Evolutionary conservation across 2,329 filamentous ascomycete genomes (phyloP).

Genomic region (Talaromyces albobiverticillius): DNA sequence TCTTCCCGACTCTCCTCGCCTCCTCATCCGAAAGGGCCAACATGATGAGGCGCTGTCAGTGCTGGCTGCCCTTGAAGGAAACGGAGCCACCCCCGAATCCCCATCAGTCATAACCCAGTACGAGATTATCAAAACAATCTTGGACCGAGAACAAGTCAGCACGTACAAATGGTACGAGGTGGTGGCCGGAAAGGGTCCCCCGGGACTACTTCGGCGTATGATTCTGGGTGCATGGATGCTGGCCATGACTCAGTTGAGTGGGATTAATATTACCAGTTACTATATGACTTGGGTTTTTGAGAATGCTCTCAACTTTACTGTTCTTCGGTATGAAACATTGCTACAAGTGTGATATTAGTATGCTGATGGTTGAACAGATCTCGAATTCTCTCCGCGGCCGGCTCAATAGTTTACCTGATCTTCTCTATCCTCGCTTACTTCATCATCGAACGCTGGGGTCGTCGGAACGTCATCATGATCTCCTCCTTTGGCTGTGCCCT

Average conservation of each 20-base stretch:
- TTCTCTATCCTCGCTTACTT: constrained; percentile 47
- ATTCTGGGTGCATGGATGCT: constrained; percentile 27
- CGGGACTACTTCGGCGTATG: background rate
- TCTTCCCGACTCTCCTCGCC: constrained; percentile 6
- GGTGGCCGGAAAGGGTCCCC: background rate
- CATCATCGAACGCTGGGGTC: constrained; percentile 42
- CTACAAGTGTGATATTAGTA: no score
- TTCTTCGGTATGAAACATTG: background rate
- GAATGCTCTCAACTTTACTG: background rate
- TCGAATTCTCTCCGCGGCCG: background rate
- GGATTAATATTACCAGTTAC: background rate
- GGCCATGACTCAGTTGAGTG: constrained; percentile 41
- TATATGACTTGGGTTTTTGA: background rate
- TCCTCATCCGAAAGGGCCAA: constrained; percentile 4
- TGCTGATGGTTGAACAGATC: background rate
- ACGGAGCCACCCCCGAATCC: background rate
- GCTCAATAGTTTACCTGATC: constrained; percentile 35
- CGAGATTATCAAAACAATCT: background rate
- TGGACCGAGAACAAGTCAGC: background rate
- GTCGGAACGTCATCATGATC: constrained; percentile 37
- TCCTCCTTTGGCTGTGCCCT: constrained; percentile 33
- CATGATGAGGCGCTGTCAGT: constrained; percentile 5
- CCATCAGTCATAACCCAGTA: background rate
- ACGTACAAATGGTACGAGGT: background rate
- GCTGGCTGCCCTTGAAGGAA: background rate